Base-by-base conservation (phyloP, 2,329 filamentous ascomycete species). In the Alternaria dauci region DNA sequence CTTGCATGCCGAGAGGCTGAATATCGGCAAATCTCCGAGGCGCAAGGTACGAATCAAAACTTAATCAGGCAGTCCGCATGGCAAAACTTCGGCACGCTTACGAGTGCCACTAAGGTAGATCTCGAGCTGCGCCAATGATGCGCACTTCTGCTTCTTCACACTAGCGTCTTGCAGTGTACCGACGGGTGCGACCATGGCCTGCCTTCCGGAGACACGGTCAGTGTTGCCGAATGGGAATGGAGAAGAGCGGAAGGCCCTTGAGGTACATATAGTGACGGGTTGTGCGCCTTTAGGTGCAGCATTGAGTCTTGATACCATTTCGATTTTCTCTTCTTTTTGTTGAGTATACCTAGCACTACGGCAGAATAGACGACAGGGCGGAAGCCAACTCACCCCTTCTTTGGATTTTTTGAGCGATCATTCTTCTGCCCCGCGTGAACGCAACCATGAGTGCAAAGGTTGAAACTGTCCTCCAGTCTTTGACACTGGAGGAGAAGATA, bases 401-500 rank as follows among this genome's bases (percentile, higher is more conserved):
- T 36, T n/a, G 20, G 16, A 43, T n/a, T 43, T 26, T 26, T 41
- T 53, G 25, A 20, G 23, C 18, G 7, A 20, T 7, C 25, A 8
- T 42, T 41, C 23, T 20, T 41, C 38, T 18, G n/a, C 44, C 41
- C 55, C 20, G 42, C 32, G 20, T 42, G 11, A 42, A 42, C 16
- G 16, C 43, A 39, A 63, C 26, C 9, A 72, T 76, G 68, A 67
- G 66, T 56, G 55, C 67, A 8, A 69, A 71, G 26, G 59, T 76
- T 23, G 72, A 77, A 41, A 61, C 46, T n/a, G 64, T 75, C 32
- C 63, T 78, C 11, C 66, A 69, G 60, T 73, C 74, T 42, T 55
- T 78, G 46, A 75, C 73, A 9, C 47, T 78, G 34, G 74, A 78
- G 51, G 76, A 78, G 59, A 78, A 78, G 67, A 69, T 76, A 23